Conservation (phyloP, 192 early-diverging fungal genomes). For the Coemansia sp. region DNA sequence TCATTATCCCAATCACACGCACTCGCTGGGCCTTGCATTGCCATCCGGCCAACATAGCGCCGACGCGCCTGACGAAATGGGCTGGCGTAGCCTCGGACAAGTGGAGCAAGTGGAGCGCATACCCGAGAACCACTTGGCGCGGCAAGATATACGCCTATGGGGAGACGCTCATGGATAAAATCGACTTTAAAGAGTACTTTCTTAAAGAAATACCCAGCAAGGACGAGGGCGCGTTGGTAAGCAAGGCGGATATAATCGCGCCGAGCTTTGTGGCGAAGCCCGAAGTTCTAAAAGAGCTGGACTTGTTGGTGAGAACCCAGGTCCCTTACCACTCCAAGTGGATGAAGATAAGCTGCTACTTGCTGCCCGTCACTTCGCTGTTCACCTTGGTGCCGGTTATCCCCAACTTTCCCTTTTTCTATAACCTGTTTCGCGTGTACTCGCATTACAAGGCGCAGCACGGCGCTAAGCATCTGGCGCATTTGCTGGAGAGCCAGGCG, state of each 20-base stretch:
- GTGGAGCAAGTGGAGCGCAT: conserved; percentile 47
- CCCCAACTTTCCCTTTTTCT: conserved; percentile 78
- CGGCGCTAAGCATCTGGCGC: conserved; percentile 55
- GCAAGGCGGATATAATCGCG: conserved; percentile 39
- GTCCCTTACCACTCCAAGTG: conserved; percentile 73
- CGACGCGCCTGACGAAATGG: conserved; percentile 46
- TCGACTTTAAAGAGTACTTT: conserved; percentile 77
- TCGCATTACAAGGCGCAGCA: conserved; percentile 79
- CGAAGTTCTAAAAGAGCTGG: conserved; percentile 54
- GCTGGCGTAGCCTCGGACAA: conserved; percentile 41
- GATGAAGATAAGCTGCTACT: conserved; percentile 68
- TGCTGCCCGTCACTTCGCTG: conserved; percentile 67
- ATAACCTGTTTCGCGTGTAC: conserved; percentile 80
- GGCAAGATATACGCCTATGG: conserved; percentile 63
- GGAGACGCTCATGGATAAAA: conserved; percentile 67
- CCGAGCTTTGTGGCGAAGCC: conserved; percentile 56
- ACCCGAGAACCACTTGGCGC: conserved; percentile 60
- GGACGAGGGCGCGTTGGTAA: conserved; percentile 31
- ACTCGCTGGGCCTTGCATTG: conserved; percentile 54
- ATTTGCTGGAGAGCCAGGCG: conserved; percentile 30
- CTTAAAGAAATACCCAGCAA: conserved; percentile 71
- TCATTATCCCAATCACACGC: conserved; percentile 46
- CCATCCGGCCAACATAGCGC: conserved; percentile 39
- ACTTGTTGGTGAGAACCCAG: conserved; percentile 49
- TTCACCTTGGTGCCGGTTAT: conserved; percentile 75